A percentile compares a stretch with the other conserved stretches of the same genome.
Evolutionary conservation across 129 eudicot genomes (phyloP).

Genomic region (Mikania micrantha): DNA sequence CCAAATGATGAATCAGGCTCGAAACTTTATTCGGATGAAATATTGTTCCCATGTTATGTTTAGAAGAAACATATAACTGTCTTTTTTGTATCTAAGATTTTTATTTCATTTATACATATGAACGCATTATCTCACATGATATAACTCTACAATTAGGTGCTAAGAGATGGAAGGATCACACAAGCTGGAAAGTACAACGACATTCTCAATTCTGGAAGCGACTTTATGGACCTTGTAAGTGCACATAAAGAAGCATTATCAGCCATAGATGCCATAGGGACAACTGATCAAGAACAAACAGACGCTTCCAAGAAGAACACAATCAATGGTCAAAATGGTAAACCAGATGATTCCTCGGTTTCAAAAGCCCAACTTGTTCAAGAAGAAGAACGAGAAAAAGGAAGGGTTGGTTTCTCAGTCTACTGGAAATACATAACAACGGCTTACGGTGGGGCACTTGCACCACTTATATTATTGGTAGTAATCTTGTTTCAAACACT

Average conservation of each 20-base stretch:
- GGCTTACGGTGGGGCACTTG: slow-evolving; percentile 39
- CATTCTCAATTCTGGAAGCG: slow-evolving; percentile 20
- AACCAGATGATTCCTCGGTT: slow-evolving; percentile 11
- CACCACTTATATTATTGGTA: slow-evolving; percentile 34
- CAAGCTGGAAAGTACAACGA: slow-evolving; percentile 34
- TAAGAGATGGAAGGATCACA: slow-evolving; percentile 31
- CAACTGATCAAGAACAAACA: not conserved
- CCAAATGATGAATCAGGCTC: not conserved
- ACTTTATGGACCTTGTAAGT: slow-evolving; percentile 28
- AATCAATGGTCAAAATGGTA: slow-evolving; percentile 8
- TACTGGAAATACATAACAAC: slow-evolving; percentile 48
- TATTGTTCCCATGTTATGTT: not conserved
- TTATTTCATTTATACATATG: not conserved
- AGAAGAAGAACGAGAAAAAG: slow-evolving; percentile 38
- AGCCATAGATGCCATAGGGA: slow-evolving; percentile 15
- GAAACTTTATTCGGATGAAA: not conserved
- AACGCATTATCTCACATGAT: not conserved
- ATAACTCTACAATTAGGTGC: slow-evolving; percentile 16
- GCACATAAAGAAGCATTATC: slow-evolving; percentile 37
- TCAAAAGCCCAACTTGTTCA: slow-evolving; percentile 30
- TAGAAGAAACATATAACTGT: not conserved
- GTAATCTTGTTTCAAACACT: slow-evolving; percentile 37
- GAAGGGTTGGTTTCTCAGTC: slow-evolving; percentile 28
- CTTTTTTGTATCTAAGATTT: not conserved
- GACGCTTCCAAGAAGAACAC: slow-evolving; percentile 1